A percentile compares a stretch with the other conserved stretches of the same genome.
These are phyloP conservation scores for Aspergillus hiratsukae DNA, from an alignment of 2,329 filamentous ascomycete genomes.

Conservation along the genomic window DNA sequence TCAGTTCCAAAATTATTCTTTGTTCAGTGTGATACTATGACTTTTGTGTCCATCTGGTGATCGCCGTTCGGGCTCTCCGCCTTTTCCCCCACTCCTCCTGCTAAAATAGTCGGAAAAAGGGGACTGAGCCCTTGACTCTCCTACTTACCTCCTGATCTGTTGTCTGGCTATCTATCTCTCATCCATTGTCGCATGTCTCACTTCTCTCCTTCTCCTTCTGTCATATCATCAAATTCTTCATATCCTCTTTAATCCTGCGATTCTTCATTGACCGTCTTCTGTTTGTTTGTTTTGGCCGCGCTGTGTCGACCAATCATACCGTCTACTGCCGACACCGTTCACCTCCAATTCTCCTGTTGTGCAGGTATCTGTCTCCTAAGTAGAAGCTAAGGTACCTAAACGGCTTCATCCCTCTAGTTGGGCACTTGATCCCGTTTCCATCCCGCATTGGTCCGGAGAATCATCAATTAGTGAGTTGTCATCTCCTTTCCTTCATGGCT, in stretches of 20 bases:
- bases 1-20: too few relatives aligned
- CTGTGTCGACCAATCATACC: not conserved
- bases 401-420: not conserved
- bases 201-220: not conserved
- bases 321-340: not conserved
- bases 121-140: not conserved
- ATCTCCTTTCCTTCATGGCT: not conserved
- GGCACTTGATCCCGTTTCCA: not conserved
- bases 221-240: not conserved
- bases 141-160: slow-evolving; percentile 5
- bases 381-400: not conserved
- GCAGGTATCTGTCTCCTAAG: not conserved
- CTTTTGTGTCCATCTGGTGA: not conserved
- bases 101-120: not conserved
- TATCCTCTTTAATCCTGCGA: not conserved
- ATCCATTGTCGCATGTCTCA: not conserved
- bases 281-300: slow-evolving; percentile 6
- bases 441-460: not conserved
- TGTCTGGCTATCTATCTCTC: not conserved
- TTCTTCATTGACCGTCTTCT: slow-evolving; percentile 6
- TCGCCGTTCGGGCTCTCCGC: slow-evolving; percentile 19
- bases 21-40: too few relatives aligned
- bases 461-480: not conserved
- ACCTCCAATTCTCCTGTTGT: not conserved
- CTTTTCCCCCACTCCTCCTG: slow-evolving; percentile 8